Evolutionary conservation across 1,139 yeast genomes (phyloP).

Genomic region (Scheffersomyces quercinus): DNA sequence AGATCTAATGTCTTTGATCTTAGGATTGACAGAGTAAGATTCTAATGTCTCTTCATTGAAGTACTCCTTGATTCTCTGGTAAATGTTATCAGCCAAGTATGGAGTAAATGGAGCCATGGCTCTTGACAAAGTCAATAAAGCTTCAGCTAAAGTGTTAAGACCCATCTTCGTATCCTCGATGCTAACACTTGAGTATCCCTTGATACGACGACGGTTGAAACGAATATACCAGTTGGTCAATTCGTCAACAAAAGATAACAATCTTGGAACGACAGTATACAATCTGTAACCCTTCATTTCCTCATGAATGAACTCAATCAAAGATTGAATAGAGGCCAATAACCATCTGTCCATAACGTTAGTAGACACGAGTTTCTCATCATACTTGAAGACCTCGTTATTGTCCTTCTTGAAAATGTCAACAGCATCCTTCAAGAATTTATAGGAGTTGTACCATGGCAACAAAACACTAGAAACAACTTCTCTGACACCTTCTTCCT

Average conservation of each 20-base stretch:
- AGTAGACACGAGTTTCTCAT: constrained; percentile 60
- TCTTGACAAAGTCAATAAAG: constrained; percentile 81
- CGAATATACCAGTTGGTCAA: constrained; percentile 99
- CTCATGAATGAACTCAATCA: constrained; percentile 77
- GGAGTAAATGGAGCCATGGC: constrained; percentile 99
- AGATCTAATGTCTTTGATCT: constrained; percentile 63
- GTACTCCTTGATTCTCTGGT: constrained; percentile 67
- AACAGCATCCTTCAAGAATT: constrained; percentile 94
- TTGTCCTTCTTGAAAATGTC: constrained; percentile 78
- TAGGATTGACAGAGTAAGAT: constrained; percentile 40
- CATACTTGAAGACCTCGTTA: constrained; percentile 69
- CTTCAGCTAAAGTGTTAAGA: constrained; percentile 87
- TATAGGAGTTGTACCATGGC: constrained; percentile 98
- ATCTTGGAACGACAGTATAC: constrained; percentile 93
- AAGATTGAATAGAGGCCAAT: constrained; percentile 88
- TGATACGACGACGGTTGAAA: constrained; percentile 95
- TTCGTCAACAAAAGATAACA: constrained; percentile 85
- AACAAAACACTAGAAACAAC: constrained; percentile 91
- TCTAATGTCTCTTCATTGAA: constrained; percentile 58
- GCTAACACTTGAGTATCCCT: constrained; percentile 79
- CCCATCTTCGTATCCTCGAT: constrained; percentile 81
- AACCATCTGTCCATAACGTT: constrained; percentile 99
- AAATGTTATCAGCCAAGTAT: constrained; percentile 87
- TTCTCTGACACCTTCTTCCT: constrained; percentile 98
- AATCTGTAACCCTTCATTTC: constrained; percentile 91